These are phyloP conservation scores for Reticulascus tulasneorum DNA, from an alignment of 2,329 filamentous ascomycete species.

Conservation along the genomic window DNA sequence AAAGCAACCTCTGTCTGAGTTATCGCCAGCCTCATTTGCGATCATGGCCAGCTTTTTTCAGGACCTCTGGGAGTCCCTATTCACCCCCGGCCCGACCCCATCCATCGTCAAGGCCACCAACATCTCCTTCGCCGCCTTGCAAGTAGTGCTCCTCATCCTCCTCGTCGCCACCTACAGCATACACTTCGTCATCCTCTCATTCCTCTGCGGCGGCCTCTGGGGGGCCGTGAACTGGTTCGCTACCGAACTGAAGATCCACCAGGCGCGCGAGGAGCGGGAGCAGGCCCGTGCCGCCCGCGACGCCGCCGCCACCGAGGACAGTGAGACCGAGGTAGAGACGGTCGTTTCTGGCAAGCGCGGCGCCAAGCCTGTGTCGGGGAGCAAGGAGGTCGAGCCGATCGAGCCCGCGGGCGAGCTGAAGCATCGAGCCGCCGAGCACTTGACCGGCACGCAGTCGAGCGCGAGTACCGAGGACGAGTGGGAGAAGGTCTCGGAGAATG, in stretches of 20 bases:
- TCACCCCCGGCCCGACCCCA: constrained; percentile 86
- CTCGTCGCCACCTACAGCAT: constrained; percentile 79
- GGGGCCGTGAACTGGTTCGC: constrained; percentile 97
- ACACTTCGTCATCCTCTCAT: constrained; percentile 80
- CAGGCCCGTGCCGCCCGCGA: constrained; percentile 32
- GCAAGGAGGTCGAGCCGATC: constrained; percentile 39
- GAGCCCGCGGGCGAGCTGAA: constrained; percentile 44
- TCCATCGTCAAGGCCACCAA: constrained; percentile 89
- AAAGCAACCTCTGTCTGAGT: too few species aligned
- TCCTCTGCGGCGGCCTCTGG: constrained; percentile 80
- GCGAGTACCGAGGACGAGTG: constrained; percentile 91
- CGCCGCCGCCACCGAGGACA: constrained; percentile 32
- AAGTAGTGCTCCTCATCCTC: constrained; percentile 71
- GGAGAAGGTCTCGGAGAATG: constrained; percentile 84
- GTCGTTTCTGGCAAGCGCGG: not conserved
- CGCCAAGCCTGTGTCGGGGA: constrained; percentile 20
- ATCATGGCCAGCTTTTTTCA: constrained; percentile 61
- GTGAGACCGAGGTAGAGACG: constrained; percentile 48
- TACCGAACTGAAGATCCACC: constrained; percentile 49
- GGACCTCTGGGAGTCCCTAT: constrained; percentile 87
- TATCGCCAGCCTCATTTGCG: too few species aligned
- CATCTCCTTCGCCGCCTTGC: constrained; percentile 79
- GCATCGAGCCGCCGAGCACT: constrained; percentile 32
- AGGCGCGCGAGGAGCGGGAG: constrained; percentile 35
- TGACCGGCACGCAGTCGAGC: constrained; percentile 47